Evolutionary conservation across 192 early-diverging fungal species (phyloP).

Genomic region (Mortierella alpina): DNA sequence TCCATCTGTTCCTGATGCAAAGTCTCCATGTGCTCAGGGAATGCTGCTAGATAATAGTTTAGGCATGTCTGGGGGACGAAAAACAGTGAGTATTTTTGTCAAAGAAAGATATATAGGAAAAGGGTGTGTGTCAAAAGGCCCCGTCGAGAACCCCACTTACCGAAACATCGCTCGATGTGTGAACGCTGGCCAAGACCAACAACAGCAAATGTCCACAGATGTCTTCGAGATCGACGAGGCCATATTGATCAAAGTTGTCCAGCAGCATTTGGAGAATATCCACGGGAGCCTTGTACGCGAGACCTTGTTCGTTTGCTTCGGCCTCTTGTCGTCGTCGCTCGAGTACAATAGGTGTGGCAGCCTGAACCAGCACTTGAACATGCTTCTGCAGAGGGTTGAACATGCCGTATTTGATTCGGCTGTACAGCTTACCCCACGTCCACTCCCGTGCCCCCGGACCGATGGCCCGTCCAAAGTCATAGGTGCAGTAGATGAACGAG

Average conservation of each 20-base stretch:
- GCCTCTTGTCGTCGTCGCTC: constrained; percentile 34
- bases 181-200: constrained; percentile 53
- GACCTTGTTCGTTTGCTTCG: constrained; percentile 3
- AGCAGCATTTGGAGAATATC: constrained; percentile 54
- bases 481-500: constrained; percentile 27
- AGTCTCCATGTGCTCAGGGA: constrained; percentile 33
- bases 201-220: constrained; percentile 46
- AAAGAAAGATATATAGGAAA: too few species aligned
- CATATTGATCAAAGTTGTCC: constrained; percentile 50
- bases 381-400: constrained; percentile 29
- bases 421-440: constrained; percentile 14
- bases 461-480: constrained; percentile 29
- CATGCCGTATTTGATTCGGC: constrained; percentile 12
- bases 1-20: constrained; percentile 52
- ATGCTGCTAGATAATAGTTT: constrained; percentile 40
- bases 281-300: constrained; percentile 18
- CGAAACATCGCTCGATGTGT: constrained; percentile 39
- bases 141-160: not conserved
- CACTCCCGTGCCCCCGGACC: not conserved
- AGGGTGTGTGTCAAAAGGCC: too few species aligned
- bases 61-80: constrained; percentile 25
- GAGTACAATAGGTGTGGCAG: constrained; percentile 17
- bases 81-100: too few species aligned
- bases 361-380: constrained; percentile 12
- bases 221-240: constrained; percentile 35